Conservation (phyloP, 2,329 filamentous ascomycete species). For the Xylaria sp. region DNA sequence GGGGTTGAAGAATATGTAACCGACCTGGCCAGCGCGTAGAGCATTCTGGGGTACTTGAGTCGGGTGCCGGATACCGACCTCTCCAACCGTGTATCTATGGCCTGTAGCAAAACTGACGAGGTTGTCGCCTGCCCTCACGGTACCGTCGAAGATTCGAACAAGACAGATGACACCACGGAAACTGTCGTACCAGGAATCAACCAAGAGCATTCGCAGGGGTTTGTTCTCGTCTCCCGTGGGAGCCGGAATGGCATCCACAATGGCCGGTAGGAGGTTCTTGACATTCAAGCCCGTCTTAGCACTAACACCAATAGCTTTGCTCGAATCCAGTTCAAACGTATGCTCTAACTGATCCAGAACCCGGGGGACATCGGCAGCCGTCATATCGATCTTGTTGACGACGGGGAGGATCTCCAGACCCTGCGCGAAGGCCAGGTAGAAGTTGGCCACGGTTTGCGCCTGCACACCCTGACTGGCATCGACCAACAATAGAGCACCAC, state of each 20-base stretch:
- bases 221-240: slow-evolving; percentile 68
- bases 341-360: slow-evolving; percentile 81
- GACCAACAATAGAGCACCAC: slow-evolving; percentile 84
- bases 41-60: slow-evolving; percentile 73
- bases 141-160: slow-evolving; percentile 86
- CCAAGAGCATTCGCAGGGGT: slow-evolving; percentile 77
- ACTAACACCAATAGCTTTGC: slow-evolving; percentile 66
- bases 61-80: slow-evolving; percentile 96
- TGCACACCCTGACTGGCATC: slow-evolving; percentile 96
- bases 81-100: slow-evolving; percentile 85
- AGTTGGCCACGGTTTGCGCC: slow-evolving; percentile 97
- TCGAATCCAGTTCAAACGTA: slow-evolving; percentile 80
- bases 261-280: slow-evolving; percentile 71
- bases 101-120: slow-evolving; percentile 85
- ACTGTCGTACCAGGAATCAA: slow-evolving; percentile 97
- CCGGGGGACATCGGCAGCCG: slow-evolving; percentile 78
- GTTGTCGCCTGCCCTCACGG: slow-evolving; percentile 74
- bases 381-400: slow-evolving; percentile 94
- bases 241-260: slow-evolving; percentile 78
- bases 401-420: slow-evolving; percentile 82
- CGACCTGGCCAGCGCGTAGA: slow-evolving; percentile 86
- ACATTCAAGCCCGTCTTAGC: slow-evolving; percentile 94
- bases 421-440: slow-evolving; percentile 94
- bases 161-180: slow-evolving; percentile 91
- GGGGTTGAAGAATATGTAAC: slow-evolving; percentile 95